These are phyloP conservation scores for Fraxinus velutina DNA, from an alignment of 305 asterid genomes.

Conservation along the genomic window DNA sequence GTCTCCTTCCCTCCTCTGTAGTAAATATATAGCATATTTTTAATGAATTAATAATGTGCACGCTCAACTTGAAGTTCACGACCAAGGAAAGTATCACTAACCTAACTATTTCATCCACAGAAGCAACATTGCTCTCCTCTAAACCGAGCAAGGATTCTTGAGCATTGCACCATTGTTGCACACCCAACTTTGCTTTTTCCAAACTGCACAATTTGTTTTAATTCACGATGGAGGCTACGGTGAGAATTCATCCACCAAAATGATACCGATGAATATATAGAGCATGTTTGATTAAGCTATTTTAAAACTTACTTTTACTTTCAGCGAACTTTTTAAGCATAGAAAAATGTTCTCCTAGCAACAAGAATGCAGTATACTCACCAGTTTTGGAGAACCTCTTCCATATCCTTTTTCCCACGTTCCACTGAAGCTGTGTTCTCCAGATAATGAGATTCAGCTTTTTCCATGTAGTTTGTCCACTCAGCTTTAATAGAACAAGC, in stretches of 20 bases:
- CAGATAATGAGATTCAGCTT: slow-evolving; percentile 40
- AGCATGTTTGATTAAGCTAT: not conserved
- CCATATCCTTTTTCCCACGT: slow-evolving; percentile 49
- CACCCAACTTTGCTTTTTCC: slow-evolving; percentile 81
- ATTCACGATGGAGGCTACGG: not conserved
- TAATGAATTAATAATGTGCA: not conserved
- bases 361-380: slow-evolving; percentile 18
- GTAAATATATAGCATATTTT: not conserved
- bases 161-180: slow-evolving; percentile 81
- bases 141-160: slow-evolving; percentile 68
- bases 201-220: slow-evolving; percentile 45
- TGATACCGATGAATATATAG: not conserved
- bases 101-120: slow-evolving; percentile 39
- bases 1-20: slow-evolving; percentile 53
- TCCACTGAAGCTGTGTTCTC: slow-evolving; percentile 57
- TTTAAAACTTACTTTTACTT: not conserved
- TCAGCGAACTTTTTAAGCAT: slow-evolving; percentile 28
- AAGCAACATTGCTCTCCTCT: slow-evolving; percentile 44
- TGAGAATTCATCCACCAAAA: not conserved
- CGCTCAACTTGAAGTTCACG: not conserved
- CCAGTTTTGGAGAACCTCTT: slow-evolving; percentile 57
- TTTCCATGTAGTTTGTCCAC: slow-evolving; percentile 46
- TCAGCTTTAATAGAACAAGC: slow-evolving; percentile 49
- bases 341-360: not conserved
- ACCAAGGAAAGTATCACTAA: not conserved